Conservation (phyloP, 306 rosid species). For the Sphenostylis stenocarpa region DNA sequence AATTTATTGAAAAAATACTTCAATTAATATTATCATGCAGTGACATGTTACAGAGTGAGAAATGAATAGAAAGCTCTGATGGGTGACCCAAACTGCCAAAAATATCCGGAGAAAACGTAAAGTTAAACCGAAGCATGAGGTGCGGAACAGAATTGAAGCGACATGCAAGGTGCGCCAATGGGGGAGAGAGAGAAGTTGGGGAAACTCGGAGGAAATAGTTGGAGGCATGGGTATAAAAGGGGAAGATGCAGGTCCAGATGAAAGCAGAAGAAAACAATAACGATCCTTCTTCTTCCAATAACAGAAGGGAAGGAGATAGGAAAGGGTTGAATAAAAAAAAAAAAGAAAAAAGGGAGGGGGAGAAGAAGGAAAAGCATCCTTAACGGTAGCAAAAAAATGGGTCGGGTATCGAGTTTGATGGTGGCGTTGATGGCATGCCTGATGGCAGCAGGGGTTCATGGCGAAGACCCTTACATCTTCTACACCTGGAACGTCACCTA, state of each 20-base stretch:
- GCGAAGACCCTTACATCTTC: slow-evolving; percentile 71
- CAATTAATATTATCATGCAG: no score
- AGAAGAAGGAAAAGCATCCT: no score
- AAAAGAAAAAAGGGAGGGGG: no score
- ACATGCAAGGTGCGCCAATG: no score
- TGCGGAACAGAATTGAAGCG: slow-evolving; percentile 6
- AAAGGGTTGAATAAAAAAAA: slow-evolving; percentile 25
- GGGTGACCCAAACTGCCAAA: neutral
- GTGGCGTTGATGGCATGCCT: slow-evolving; percentile 42
- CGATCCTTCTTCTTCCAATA: slow-evolving; percentile 43
- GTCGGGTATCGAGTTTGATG: neutral
- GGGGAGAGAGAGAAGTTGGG: slow-evolving; percentile 32
- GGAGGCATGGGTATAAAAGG: slow-evolving; percentile 36
- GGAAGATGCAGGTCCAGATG: accelerated
- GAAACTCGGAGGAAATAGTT: neutral
- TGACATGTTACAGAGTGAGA: no score
- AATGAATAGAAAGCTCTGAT: no score
- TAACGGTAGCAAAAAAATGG: slow-evolving; percentile 19
- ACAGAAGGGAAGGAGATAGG: slow-evolving; percentile 18
- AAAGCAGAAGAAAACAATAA: slow-evolving; percentile 34
- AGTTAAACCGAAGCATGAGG: neutral
- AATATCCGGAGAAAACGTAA: neutral
- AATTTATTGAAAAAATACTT: no score
- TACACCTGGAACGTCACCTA: slow-evolving; percentile 78
- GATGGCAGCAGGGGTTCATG: slow-evolving; percentile 28